Conservation (phyloP, 805 yeast species). For the Jamesozyma hellenica region DNA sequence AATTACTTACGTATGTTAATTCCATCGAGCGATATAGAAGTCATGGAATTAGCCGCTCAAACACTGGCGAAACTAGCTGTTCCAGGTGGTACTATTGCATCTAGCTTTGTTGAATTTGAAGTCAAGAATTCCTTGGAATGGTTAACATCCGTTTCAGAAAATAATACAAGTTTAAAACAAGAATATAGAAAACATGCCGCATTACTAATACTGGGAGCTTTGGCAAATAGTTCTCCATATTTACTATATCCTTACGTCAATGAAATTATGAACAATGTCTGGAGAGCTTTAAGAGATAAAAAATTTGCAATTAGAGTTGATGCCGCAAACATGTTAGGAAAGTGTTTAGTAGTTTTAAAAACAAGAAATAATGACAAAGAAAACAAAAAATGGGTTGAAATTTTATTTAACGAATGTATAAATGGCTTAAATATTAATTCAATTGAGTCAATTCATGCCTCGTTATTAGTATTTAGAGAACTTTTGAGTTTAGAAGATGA, state of each 20-base stretch:
- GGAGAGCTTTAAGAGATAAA: constrained; percentile 79
- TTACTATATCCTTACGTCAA: constrained; percentile 67
- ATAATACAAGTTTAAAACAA: constrained; percentile 50
- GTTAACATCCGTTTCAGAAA: constrained; percentile 50
- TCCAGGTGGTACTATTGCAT: constrained; percentile 82
- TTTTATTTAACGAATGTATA: constrained; percentile 58
- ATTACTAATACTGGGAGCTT: constrained; percentile 65
- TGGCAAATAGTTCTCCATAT: constrained; percentile 83
- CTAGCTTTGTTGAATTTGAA: constrained; percentile 88
- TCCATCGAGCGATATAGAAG: constrained; percentile 71
- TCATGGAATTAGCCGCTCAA: constrained; percentile 77
- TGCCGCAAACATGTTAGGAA: constrained; percentile 70
- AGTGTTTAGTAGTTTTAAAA: constrained; percentile 69
- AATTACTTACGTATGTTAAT: constrained; percentile 74
- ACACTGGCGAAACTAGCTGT: constrained; percentile 83
- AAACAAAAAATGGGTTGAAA: constrained; percentile 58
- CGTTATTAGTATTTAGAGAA: constrained; percentile 73
- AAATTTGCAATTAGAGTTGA: constrained; percentile 68
- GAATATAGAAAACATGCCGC: constrained; percentile 88
- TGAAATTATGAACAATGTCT: constrained; percentile 68
- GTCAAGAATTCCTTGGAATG: constrained; percentile 85
- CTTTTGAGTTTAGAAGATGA: constrained; percentile 57
- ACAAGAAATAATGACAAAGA: constrained; percentile 65
- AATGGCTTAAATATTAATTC: constrained; percentile 43
- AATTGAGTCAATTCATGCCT: constrained; percentile 76